phyloP scores from a whole-genome alignment of 2,329 filamentous ascomycete species.

The Ambrosiella beaveri region DNA sequence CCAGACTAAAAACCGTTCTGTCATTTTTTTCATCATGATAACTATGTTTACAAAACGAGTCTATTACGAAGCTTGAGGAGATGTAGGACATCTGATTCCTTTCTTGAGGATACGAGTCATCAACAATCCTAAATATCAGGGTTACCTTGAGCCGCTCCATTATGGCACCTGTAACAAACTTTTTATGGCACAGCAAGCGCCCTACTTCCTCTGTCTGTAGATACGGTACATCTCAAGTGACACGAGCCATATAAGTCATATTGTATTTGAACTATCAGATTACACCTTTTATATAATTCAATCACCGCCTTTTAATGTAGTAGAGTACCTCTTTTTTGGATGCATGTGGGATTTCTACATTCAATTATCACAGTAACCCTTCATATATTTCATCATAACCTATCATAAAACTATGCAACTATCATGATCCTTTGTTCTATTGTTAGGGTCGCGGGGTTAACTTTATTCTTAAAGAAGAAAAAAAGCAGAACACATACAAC shows the following conservation, averaged over 20 bases:
- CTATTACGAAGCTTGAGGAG: too few species aligned
- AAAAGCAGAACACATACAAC: neutral
- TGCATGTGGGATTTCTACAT: too few species aligned
- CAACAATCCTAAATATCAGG: neutral
- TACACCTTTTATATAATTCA: neutral
- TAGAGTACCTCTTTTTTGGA: too few species aligned
- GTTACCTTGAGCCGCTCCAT: neutral
- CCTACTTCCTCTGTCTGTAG: neutral
- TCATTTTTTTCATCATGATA: too few species aligned
- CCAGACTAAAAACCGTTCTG: too few species aligned
- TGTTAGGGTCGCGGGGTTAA: neutral
- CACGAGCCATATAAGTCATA: neutral
- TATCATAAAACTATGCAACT: too few species aligned
- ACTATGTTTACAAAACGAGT: too few species aligned
- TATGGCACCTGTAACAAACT: neutral
- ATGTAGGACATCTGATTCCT: neutral
- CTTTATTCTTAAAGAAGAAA: neutral
- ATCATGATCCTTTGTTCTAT: too few species aligned
- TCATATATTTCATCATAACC: too few species aligned
- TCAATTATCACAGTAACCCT: too few species aligned
- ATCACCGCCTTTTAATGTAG: too few species aligned
- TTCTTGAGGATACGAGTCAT: neutral
- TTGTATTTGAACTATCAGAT: neutral
- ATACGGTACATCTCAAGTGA: neutral
- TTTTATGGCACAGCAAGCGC: neutral